Conservation (phyloP, 371 early-diverging fungal species). For the Rhizomucor pusillus region DNA sequence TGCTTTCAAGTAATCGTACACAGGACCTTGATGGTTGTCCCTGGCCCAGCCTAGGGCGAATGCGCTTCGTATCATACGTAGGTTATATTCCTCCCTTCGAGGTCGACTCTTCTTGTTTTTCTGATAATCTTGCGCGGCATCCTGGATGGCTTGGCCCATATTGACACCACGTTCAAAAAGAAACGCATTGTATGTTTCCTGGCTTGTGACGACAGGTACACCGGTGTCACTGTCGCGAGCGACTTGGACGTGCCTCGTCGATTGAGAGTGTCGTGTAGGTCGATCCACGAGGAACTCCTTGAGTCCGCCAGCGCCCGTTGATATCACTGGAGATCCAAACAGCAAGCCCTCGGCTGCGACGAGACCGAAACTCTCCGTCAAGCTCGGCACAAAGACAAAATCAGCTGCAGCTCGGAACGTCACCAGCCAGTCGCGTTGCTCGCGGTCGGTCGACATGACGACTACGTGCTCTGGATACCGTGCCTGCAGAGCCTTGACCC, state of each 20-base stretch:
- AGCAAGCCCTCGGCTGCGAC: conserved; percentile 59
- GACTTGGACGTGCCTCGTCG: neutral
- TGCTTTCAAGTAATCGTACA: conserved; percentile 18
- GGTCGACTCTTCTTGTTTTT: conserved; percentile 15
- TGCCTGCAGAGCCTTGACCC: conserved; percentile 34
- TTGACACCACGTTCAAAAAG: conserved; percentile 10
- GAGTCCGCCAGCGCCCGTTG: conserved; percentile 54
- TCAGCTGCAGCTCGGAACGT: conserved; percentile 65
- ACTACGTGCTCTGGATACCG: conserved; percentile 49
- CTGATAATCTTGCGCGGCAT: conserved; percentile 34
- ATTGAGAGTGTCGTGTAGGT: conserved; percentile 10
- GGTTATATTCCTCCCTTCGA: conserved; percentile 42
- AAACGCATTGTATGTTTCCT: conserved; percentile 19
- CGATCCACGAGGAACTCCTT: conserved; percentile 58
- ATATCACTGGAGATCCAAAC: conserved; percentile 60
- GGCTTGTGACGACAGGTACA: conserved; percentile 16
- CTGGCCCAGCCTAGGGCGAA: conserved; percentile 50
- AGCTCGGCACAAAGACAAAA: conserved; percentile 54
- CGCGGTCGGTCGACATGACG: conserved; percentile 42
- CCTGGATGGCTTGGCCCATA: conserved; percentile 34
- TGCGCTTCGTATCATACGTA: conserved; percentile 43
- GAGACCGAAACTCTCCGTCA: conserved; percentile 50
- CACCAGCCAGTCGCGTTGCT: conserved; percentile 52
- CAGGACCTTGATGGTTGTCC: conserved; percentile 17
- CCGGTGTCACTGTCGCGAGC: conserved; percentile 10